Conservation (phyloP, 768 basidiomycete genomes). For the Tephrocybe rancida region DNA sequence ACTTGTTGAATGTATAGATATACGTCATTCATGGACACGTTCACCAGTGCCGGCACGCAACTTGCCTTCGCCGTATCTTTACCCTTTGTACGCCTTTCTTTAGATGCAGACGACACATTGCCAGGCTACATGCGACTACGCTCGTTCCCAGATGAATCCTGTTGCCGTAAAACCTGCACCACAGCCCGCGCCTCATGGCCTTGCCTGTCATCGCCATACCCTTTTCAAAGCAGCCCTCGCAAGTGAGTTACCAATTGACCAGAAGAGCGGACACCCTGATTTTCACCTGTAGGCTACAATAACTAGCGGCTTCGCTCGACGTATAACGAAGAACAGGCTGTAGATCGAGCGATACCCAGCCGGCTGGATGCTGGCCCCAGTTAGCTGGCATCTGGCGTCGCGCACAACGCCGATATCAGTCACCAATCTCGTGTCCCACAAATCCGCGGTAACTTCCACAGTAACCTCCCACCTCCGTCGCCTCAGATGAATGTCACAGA, state of each 20-base stretch:
- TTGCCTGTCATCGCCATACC: neutral
- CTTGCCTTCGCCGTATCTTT: constrained; percentile 9
- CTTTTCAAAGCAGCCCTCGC: neutral
- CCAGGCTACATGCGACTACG: neutral
- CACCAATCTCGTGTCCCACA: neutral
- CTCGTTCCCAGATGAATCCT: neutral
- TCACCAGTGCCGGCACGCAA: neutral
- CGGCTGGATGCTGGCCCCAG: neutral
- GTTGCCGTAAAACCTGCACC: constrained; percentile 4
- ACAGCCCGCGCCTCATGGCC: constrained; percentile 4
- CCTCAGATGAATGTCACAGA: neutral
- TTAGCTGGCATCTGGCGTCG: neutral
- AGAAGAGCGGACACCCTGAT: neutral
- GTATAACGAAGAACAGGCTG: neutral
- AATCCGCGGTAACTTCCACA: constrained; percentile 1
- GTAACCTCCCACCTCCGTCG: constrained; percentile 5
- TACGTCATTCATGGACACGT: neutral
- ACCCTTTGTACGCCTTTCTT: neutral
- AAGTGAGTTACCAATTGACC: neutral
- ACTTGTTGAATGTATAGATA: neutral
- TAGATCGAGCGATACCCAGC: neutral
- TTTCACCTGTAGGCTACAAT: too few species aligned
- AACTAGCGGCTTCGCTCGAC: neutral
- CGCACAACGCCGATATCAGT: constrained; percentile 4
- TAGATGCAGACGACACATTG: constrained; percentile 6